These are phyloP conservation scores for Leucoagaricus sp. DNA, from an alignment of 1,284 basidiomycete species.

Conservation along the genomic window DNA sequence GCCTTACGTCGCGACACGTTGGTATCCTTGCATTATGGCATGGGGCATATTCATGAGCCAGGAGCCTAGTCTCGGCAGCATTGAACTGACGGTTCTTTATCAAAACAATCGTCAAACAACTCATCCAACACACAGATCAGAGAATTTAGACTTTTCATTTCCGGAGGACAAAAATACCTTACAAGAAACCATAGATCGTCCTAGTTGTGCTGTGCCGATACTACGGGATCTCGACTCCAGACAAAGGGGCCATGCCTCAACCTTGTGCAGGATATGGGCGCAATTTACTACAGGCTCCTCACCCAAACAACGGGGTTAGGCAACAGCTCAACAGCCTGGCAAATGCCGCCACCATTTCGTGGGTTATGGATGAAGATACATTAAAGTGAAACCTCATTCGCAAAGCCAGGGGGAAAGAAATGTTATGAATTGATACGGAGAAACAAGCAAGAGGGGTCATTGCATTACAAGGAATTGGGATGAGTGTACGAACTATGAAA, in stretches of 20 bases:
- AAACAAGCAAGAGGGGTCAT: background rate
- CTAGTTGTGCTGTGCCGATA: background rate
- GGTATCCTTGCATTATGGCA: too few relatives aligned
- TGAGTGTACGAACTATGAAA: conserved; percentile 10
- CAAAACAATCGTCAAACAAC: background rate
- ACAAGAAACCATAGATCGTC: background rate
- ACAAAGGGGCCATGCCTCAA: conserved; percentile 4
- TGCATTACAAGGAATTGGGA: background rate
- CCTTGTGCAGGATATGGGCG: conserved; percentile 2
- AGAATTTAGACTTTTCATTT: conserved; percentile 9
- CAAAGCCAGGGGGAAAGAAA: background rate
- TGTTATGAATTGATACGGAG: conserved; percentile 1
- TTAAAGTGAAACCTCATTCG: background rate
- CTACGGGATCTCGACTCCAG: background rate
- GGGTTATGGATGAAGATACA: conserved; percentile 5
- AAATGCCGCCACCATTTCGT: background rate
- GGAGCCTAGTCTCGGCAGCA: background rate
- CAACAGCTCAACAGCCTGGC: background rate
- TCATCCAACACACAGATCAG: conserved; percentile 3
- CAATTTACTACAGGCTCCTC: background rate
- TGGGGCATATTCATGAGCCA: too few relatives aligned
- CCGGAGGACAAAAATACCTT: conserved; percentile 6
- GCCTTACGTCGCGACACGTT: too few relatives aligned
- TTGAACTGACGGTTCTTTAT: too few relatives aligned
- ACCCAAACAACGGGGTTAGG: conserved; percentile 1